Evolutionary conservation across 1,139 yeast genomes (phyloP).

Genomic region (Suzukiozyma palmioleophila): DNA sequence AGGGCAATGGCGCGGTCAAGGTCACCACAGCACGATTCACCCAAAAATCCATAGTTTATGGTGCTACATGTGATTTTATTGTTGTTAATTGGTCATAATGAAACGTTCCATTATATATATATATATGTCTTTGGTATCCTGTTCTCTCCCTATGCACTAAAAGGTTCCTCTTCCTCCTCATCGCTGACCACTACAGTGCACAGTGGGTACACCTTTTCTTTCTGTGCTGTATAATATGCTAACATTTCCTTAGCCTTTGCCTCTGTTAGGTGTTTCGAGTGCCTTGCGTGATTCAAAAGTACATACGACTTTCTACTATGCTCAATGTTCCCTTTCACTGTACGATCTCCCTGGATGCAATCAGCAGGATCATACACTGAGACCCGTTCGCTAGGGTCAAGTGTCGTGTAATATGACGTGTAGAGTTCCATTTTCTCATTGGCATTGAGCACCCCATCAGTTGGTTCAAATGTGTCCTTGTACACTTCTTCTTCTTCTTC

Average conservation of each 20-base stretch:
- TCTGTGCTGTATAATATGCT: no score
- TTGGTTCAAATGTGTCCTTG: constrained; percentile 11
- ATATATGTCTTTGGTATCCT: no score
- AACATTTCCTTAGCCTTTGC: neutral
- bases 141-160: no score
- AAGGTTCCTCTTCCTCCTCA: no score
- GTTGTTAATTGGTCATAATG: no score
- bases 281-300: neutral
- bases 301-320: constrained; percentile 14
- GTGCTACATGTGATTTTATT: no score
- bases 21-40: no score
- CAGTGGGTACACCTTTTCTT: no score
- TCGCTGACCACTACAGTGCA: no score
- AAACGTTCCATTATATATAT: no score
- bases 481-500: constrained; percentile 3
- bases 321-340: constrained; percentile 11
- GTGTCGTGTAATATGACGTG: constrained; percentile 26
- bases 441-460: constrained; percentile 27
- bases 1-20: no score
- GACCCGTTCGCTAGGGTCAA: constrained; percentile 16
- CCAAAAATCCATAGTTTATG: no score
- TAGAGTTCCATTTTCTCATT: constrained; percentile 29
- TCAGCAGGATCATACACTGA: constrained; percentile 20
- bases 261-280: neutral
- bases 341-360: constrained; percentile 4